Base-by-base conservation (phyloP, 352 stramenopile species). In the Phytophthora europaea region DNA sequence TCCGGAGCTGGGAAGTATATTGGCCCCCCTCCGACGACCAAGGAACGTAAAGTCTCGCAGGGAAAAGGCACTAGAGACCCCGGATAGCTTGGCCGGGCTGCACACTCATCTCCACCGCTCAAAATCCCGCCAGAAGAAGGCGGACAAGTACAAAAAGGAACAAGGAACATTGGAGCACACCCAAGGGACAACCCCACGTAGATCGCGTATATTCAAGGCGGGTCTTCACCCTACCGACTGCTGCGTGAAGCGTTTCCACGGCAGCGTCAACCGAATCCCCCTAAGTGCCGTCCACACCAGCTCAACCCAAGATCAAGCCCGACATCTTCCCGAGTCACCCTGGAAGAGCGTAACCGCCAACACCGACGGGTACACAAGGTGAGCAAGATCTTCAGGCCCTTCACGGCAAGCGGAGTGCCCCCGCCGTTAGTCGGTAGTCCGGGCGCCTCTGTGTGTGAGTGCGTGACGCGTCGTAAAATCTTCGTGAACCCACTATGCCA, bases 401-500 rank as follows among this genome's bases (percentile, higher is more conserved):
- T 45, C 45, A 51, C 45, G 45, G 45, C n/a, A 20, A 51, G n/a
- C 45, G 45, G 45, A 26, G 45, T 51, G 26, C 15, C 45, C 45
- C 45, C 45, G 26, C 45, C 45, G 45, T 26, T 51, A 51, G 45
- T 51, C n/a, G n/a, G 45, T 26, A 52, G 45, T 52, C 45, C 45
- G 20, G 45, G 38, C n/a, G 18, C 45, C 45, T 26, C 45, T 28
- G 45, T 52, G 45, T 26, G 45, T 22, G 45, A 52, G 45, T 31
- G 45, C 45, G 45, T 31, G 6, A 47, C 38, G n/a, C 10, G 45
- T 52, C n/a, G 45, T 47, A 47, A 47, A 47, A 20, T 47, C 18
- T 52, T 52, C 45, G n/a, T 6, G 16, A 52, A 26, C 1, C 54
- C 18, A 28, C 28, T 50, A 23, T 47, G 31, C 59, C 59, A 65